These are phyloP conservation scores for Diutina pseudorugosa DNA, from an alignment of 1,139 yeast genomes.

Conservation along the genomic window DNA sequence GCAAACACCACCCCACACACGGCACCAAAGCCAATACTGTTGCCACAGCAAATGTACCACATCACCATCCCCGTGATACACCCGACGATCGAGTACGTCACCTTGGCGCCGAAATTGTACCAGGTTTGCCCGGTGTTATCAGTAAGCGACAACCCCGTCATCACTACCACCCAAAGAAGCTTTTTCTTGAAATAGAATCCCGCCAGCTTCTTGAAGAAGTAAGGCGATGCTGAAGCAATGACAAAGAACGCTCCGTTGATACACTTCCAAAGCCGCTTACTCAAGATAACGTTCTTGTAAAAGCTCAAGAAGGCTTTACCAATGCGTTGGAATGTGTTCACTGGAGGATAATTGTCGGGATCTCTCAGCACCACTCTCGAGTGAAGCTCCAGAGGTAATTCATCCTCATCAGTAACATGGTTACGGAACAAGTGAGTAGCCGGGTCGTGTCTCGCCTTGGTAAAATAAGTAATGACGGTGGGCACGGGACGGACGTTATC, in stretches of 20 bases:
- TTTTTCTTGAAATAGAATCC: background rate
- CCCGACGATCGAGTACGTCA: constrained; percentile 21
- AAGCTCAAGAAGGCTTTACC: constrained; percentile 12
- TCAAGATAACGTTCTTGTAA: constrained; percentile 10
- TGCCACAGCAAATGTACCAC: constrained; percentile 28
- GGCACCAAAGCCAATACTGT: constrained; percentile 20
- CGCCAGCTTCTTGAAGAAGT: constrained; percentile 6
- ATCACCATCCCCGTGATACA: constrained; percentile 21
- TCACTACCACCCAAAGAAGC: constrained; percentile 20
- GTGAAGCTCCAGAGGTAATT: constrained; percentile 6
- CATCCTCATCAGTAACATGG: constrained; percentile 7
- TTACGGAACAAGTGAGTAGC: background rate
- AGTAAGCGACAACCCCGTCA: constrained; percentile 21
- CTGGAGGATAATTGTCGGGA: constrained; percentile 22
- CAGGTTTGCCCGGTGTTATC: constrained; percentile 25
- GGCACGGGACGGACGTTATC: constrained; percentile 20
- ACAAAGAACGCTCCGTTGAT: constrained; percentile 17
- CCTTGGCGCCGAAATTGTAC: constrained; percentile 17
- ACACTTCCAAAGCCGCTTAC: constrained; percentile 21
- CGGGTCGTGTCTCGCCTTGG: constrained; percentile 8
- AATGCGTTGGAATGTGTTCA: constrained; percentile 12
- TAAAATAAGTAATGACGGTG: constrained; percentile 13
- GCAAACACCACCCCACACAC: constrained; percentile 19
- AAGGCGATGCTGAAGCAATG: constrained; percentile 17
- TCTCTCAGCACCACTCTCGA: constrained; percentile 9